These are phyloP conservation scores for Ustulina deusta DNA, from an alignment of 2,329 filamentous ascomycete genomes.

Conservation along the genomic window DNA sequence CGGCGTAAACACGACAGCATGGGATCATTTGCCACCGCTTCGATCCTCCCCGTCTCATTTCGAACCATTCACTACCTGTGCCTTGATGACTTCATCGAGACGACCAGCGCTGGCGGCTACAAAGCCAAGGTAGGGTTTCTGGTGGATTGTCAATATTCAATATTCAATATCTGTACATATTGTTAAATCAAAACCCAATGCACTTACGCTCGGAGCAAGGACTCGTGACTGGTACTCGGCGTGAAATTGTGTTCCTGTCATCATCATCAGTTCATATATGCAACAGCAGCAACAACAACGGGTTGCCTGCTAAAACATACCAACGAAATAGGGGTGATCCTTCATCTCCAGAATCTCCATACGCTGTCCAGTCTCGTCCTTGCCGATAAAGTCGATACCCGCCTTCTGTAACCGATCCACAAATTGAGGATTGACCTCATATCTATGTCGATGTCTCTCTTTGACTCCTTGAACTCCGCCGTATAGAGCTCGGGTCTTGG, in stretches of 20 bases:
- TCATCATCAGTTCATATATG: constrained; percentile 5
- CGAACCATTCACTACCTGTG: constrained; percentile 28
- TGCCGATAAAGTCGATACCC: constrained; percentile 81
- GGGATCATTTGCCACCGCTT: neutral
- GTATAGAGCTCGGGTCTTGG: constrained; percentile 80
- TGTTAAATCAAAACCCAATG: neutral
- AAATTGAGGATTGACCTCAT: constrained; percentile 88
- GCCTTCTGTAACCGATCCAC: constrained; percentile 75
- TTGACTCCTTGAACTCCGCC: constrained; percentile 66
- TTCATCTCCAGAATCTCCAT: constrained; percentile 88
- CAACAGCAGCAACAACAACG: neutral
- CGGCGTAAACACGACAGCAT: constrained; percentile 4
- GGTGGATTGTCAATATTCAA: constrained; percentile 26
- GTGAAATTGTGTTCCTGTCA: constrained; percentile 73
- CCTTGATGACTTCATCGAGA: constrained; percentile 58
- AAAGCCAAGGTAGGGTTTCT: constrained; percentile 80
- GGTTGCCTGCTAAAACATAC: constrained; percentile 20
- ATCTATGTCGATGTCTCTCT: constrained; percentile 89
- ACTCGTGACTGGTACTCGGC: constrained; percentile 87
- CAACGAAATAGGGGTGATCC: constrained; percentile 85
- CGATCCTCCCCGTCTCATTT: constrained; percentile 21
- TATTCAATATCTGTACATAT: neutral
- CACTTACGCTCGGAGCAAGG: constrained; percentile 65
- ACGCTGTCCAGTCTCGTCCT: constrained; percentile 80
- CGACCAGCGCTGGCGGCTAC: constrained; percentile 81